Percentiles rank a stretch among this genome's conserved stretches.
These are phyloP conservation scores for Cytospora schulzeri DNA, from an alignment of 2,329 filamentous ascomycete species.

Conservation along the genomic window DNA sequence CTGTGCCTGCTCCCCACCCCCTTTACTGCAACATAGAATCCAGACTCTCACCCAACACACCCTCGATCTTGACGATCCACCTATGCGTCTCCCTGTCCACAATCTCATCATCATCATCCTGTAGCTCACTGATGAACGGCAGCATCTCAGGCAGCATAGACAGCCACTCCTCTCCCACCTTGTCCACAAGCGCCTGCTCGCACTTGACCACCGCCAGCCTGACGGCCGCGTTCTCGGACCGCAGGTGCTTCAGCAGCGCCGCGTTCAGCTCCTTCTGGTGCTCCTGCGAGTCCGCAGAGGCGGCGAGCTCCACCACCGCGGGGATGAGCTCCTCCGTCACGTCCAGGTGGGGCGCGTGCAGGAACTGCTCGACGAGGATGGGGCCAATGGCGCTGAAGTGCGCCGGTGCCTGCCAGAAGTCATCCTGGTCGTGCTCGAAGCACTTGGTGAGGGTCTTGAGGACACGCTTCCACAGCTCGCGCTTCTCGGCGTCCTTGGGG, in stretches of 20 bases:
- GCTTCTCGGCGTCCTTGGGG: slow-evolving; percentile 51
- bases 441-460: slow-evolving; percentile 72
- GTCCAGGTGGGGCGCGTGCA: slow-evolving; percentile 47
- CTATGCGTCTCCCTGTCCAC: slow-evolving; percentile 87
- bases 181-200: slow-evolving; percentile 77
- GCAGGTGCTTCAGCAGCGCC: slow-evolving; percentile 75
- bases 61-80: slow-evolving; percentile 91
- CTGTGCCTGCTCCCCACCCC: too few species aligned
- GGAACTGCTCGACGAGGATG: slow-evolving; percentile 69
- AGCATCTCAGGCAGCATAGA: slow-evolving; percentile 91
- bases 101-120: slow-evolving; percentile 93
- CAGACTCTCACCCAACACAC: slow-evolving; percentile 83
- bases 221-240: slow-evolving; percentile 69
- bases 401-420: slow-evolving; percentile 91
- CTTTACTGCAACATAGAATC: slow-evolving; percentile 86
- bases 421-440: slow-evolving; percentile 89
- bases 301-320: slow-evolving; percentile 76
- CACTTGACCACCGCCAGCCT: slow-evolving; percentile 81
- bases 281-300: slow-evolving; percentile 79
- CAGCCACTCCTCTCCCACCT: slow-evolving; percentile 91
- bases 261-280: slow-evolving; percentile 90
- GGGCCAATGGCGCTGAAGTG: slow-evolving; percentile 77
- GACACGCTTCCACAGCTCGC: slow-evolving; percentile 67
- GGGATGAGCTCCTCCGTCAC: slow-evolving; percentile 64
- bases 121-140: slow-evolving; percentile 90